These are phyloP conservation scores for Suillus paluster DNA, from an alignment of 768 basidiomycete species.

Conservation along the genomic window DNA sequence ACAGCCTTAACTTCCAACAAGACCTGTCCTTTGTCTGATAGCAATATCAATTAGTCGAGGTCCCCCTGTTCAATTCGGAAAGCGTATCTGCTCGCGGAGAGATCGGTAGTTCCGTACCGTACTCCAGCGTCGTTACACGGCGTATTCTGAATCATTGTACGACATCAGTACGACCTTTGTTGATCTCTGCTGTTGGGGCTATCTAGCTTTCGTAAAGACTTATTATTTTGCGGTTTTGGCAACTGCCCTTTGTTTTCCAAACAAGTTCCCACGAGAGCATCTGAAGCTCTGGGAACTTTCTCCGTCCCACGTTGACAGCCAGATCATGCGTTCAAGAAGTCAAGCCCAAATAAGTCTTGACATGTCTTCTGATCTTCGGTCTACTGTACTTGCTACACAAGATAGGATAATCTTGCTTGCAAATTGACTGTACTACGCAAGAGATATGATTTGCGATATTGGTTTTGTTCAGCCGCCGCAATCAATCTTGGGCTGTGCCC, in stretches of 20 bases:
- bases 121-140: not conserved
- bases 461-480: not conserved
- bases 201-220: not conserved
- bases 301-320: not conserved
- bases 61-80: constrained; percentile 74
- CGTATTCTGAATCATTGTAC: not conserved
- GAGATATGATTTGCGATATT: too few species aligned
- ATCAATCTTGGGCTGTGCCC: not conserved
- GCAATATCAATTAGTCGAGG: constrained; percentile 60
- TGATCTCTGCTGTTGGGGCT: not conserved
- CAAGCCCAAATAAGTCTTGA: not conserved
- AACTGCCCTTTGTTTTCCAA: constrained; percentile 3
- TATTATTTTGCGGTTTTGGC: too few species aligned
- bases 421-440: not conserved
- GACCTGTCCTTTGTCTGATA: not conserved
- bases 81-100: constrained; percentile 70
- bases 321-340: not conserved
- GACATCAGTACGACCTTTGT: constrained; percentile 6
- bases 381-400: not conserved
- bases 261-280: not conserved
- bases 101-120: constrained; percentile 27
- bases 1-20: not conserved
- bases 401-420: not conserved
- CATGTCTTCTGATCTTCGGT: not conserved
- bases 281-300: not conserved